Evolutionary conservation across 1,284 basidiomycete genomes (phyloP).

Genomic region (Moesziomyces parantarcticus): DNA sequence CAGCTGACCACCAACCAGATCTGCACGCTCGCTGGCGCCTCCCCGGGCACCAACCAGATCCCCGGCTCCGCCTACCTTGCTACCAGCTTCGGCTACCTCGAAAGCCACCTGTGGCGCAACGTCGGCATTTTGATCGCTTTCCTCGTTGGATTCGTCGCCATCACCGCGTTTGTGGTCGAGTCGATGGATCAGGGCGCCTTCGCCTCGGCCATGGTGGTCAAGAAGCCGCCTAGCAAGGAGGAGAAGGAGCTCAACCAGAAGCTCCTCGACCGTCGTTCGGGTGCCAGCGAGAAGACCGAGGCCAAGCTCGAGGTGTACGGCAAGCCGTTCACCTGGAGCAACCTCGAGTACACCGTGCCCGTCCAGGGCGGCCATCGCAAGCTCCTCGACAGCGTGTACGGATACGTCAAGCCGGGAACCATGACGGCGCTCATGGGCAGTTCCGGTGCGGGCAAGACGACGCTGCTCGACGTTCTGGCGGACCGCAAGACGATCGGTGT

Average conservation of each 20-base stretch:
- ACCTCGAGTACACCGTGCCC: conserved; percentile 70
- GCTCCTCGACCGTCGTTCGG: conserved; percentile 30
- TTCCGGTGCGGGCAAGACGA: conserved; percentile 75
- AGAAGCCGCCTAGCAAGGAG: conserved; percentile 48
- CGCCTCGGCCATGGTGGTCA: conserved; percentile 63
- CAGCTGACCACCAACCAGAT: conserved; percentile 57
- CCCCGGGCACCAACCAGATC: conserved; percentile 68
- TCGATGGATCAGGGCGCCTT: conserved; percentile 53
- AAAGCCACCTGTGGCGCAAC: conserved; percentile 70
- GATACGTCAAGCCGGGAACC: conserved; percentile 82
- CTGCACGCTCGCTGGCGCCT: conserved; percentile 70
- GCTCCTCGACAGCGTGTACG: conserved; percentile 81
- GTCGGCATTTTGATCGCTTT: conserved; percentile 69
- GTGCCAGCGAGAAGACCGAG: conserved; percentile 46
- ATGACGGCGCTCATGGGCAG: conserved; percentile 80
- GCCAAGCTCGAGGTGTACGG: conserved; percentile 56
- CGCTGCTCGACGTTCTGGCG: conserved; percentile 82
- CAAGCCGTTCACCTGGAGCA: conserved; percentile 69
- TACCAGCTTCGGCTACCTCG: conserved; percentile 75
- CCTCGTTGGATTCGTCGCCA: conserved; percentile 56
- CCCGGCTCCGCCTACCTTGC: conserved; percentile 71
- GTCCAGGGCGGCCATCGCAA: conserved; percentile 73
- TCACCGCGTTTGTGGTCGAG: conserved; percentile 51
- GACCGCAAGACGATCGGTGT: conserved; percentile 82
- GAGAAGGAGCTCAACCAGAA: conserved; percentile 47